Evolutionary conservation across 1,139 yeast genomes (phyloP).

Genomic region (Hansenula lynferdii): DNA sequence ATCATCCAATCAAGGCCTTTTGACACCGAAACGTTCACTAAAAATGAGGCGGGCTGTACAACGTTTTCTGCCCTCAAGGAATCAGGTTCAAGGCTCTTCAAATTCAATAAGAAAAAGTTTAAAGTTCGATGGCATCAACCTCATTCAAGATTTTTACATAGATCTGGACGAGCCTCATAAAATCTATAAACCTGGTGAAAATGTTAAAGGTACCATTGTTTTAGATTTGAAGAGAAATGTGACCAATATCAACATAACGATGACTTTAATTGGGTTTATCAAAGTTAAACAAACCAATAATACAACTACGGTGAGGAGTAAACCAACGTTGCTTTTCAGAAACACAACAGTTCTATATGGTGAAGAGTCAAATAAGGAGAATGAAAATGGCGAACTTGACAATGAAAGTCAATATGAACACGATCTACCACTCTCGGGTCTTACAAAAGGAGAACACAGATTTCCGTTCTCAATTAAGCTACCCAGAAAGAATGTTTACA

Average conservation of each 20-base stretch:
- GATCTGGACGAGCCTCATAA: slow-evolving; percentile 70
- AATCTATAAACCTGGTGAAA: slow-evolving; percentile 56
- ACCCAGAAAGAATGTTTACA: slow-evolving; percentile 65
- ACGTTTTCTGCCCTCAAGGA: slow-evolving; percentile 20
- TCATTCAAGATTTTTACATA: slow-evolving; percentile 62
- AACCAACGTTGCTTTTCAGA: slow-evolving; percentile 52
- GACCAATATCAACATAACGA: slow-evolving; percentile 46
- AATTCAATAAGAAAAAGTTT: slow-evolving; percentile 23
- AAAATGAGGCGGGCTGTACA: slow-evolving; percentile 20
- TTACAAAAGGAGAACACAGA: slow-evolving; percentile 77
- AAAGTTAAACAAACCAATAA: slow-evolving; percentile 43
- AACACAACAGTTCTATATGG: slow-evolving; percentile 72
- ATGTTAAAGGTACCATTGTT: slow-evolving; percentile 56
- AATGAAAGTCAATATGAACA: neutral
- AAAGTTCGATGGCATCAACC: slow-evolving; percentile 36
- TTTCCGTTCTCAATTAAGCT: slow-evolving; percentile 81
- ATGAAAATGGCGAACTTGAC: slow-evolving; percentile 5
- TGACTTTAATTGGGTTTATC: slow-evolving; percentile 52
- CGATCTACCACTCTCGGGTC: slow-evolving; percentile 31
- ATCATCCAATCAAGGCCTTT: no score
- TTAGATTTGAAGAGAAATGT: slow-evolving; percentile 51
- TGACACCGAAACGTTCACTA: no score
- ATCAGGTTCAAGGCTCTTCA: slow-evolving; percentile 11
- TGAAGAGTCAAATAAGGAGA: slow-evolving; percentile 23
- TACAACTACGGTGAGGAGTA: slow-evolving; percentile 46